Base-by-base conservation (phyloP, 139 green algal genomes). In the Coccomyxa sp. region DNA sequence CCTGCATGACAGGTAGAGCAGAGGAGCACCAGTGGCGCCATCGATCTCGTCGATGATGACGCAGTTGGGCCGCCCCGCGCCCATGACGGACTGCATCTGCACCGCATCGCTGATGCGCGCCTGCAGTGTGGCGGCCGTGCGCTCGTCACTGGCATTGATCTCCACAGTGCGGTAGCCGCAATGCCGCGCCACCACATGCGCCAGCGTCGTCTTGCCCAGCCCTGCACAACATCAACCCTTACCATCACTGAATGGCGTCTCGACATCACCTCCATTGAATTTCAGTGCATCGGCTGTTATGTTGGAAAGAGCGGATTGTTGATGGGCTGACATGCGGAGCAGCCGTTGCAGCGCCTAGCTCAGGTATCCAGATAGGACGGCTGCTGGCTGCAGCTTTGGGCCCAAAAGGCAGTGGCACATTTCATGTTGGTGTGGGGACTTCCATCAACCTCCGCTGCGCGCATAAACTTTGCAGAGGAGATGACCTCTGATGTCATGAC, bases 11-110 rank as follows among this genome's bases (percentile, higher is more conserved):
- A 51, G 38, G 38, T 51, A 7, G 38, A 51, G 38, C 38, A 51
- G 38, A 71, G 18, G 63, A 21, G 63, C 51, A 89, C 87, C 87
- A 63, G 86, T 79, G 28, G 92, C 93, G 17, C 96, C 97, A 77
- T 99, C 96, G 38, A 98, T 94, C 87, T 99, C 97, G 79, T 99
- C 97, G 66, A 99, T 92, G 66, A 99, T 91, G 67, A 98, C 88
- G 82, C 92, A 96, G 82, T 97, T 98, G 77, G 96, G 96, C 51
- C 89, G 88, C 15, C 82, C 77, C 31, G 91, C 85, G 12, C 88
- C 89, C 71, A 93, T 86, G 15, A 87, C 86, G n/a, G 80, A 79
- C 25, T 83, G 80, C 87, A 92, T 96, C 82, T 97, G 84, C 45
- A 96, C 91, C 0, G 95, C 96, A 79, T 98, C 95, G 3, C 83